Conservation (phyloP, 2,329 filamentous ascomycete genomes). For the Aspergillus costaricaensis region DNA sequence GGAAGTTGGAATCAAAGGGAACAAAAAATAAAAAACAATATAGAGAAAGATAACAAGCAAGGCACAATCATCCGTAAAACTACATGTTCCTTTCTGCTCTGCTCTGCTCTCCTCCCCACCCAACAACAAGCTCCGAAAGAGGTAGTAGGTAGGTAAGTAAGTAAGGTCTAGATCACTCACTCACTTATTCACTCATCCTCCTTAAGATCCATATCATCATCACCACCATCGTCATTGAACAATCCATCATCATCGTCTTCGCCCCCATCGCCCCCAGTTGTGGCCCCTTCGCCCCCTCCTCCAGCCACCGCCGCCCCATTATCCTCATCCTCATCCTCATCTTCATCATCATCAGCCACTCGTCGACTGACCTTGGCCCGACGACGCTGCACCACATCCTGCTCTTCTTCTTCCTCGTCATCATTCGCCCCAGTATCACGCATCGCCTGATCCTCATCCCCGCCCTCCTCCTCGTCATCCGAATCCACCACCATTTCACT, state of each 20-base stretch:
- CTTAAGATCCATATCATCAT: conserved; percentile 41
- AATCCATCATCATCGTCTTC: conserved; percentile 39
- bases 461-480: conserved; percentile 55
- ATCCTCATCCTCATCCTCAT: conserved; percentile 48
- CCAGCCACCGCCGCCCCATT: conserved; percentile 33
- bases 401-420: conserved; percentile 36
- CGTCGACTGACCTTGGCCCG: conserved; percentile 36
- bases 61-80: conserved; percentile 9
- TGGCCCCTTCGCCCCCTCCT: conserved; percentile 2
- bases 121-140: neutral
- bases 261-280: conserved; percentile 4
- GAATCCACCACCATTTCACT: conserved; percentile 80
- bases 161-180: neutral
- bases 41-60: conserved; percentile 20
- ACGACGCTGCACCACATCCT: conserved; percentile 33
- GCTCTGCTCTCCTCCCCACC: neutral
- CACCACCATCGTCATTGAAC: conserved; percentile 37
- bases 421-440: conserved; percentile 19
- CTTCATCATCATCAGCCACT: conserved; percentile 40
- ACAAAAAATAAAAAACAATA: conserved; percentile 11
- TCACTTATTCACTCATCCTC: conserved; percentile 31
- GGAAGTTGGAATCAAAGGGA: conserved; percentile 19
- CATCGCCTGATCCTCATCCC: conserved; percentile 34
- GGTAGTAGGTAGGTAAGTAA: neutral
- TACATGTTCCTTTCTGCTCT: neutral